Conservation (phyloP, 768 basidiomycete species). For the Megacollybia marginata region DNA sequence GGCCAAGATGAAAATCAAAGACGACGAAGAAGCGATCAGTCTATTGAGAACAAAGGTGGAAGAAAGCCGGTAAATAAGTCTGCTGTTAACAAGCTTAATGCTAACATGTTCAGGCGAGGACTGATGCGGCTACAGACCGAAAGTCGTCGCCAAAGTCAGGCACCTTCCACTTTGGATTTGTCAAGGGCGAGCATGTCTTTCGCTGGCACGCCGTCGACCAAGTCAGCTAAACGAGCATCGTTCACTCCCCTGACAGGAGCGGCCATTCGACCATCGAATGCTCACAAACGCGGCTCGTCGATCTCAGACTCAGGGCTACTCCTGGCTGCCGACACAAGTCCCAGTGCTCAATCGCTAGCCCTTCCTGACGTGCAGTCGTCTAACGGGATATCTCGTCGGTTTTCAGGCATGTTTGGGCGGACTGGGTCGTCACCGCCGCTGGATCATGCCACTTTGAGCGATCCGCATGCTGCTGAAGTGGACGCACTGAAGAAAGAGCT, state of each 20-base stretch:
- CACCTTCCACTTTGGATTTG: slow-evolving; percentile 41
- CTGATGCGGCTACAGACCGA: slow-evolving; percentile 84
- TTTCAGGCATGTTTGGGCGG: slow-evolving; percentile 50
- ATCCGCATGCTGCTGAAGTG: neutral
- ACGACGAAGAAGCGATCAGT: slow-evolving; percentile 72
- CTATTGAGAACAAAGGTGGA: slow-evolving; percentile 80
- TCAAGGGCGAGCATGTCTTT: slow-evolving; percentile 37
- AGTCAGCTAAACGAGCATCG: slow-evolving; percentile 62
- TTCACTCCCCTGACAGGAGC: slow-evolving; percentile 68
- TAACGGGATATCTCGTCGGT: slow-evolving; percentile 25
- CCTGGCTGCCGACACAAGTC: slow-evolving; percentile 26
- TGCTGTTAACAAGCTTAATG: slow-evolving; percentile 1
- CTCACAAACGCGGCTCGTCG: slow-evolving; percentile 69
- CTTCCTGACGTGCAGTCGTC: slow-evolving; percentile 22
- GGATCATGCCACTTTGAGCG: slow-evolving; percentile 14
- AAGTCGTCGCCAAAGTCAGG: slow-evolving; percentile 53
- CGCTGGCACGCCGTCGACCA: slow-evolving; percentile 25
- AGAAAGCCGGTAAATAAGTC: slow-evolving; percentile 62
- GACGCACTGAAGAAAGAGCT: slow-evolving; percentile 36
- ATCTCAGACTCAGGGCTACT: slow-evolving; percentile 53
- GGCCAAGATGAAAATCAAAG: slow-evolving; percentile 44
- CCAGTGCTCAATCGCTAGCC: slow-evolving; percentile 24
- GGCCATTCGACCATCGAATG: slow-evolving; percentile 32
- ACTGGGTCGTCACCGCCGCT: slow-evolving; percentile 32
- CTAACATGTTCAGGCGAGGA: slow-evolving; percentile 47